Percentiles rank a stretch among this genome's conserved stretches.
Evolutionary conservation across 805 yeast genomes (phyloP).

Genomic region (Starmerella apicola): DNA sequence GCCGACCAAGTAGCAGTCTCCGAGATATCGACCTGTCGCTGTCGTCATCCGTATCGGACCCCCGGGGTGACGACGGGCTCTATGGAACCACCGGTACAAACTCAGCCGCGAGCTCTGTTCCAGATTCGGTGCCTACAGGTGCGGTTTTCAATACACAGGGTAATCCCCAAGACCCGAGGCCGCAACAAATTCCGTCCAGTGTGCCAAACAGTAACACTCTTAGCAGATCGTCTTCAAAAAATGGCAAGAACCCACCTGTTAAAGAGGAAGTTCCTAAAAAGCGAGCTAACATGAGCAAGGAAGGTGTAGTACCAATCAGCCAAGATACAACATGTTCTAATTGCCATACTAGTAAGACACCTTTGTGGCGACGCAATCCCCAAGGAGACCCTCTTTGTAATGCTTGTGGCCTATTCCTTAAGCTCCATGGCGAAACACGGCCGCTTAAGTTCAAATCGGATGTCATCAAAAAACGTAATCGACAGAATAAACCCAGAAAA

Average conservation of each 20-base stretch:
- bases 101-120: too few relatives aligned
- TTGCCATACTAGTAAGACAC: slow-evolving; percentile 87
- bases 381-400: slow-evolving; percentile 91
- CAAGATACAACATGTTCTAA: slow-evolving; percentile 48
- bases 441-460: slow-evolving; percentile 90
- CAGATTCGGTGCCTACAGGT: too few relatives aligned
- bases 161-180: too few relatives aligned
- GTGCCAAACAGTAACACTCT: too few relatives aligned
- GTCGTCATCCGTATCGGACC: too few relatives aligned
- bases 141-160: too few relatives aligned
- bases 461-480: slow-evolving; percentile 84
- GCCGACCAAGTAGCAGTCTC: too few relatives aligned
- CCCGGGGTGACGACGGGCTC: too few relatives aligned
- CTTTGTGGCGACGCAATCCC: slow-evolving; percentile 88
- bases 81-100: too few relatives aligned
- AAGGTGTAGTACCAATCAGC: not conserved
- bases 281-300: not conserved
- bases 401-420: slow-evolving; percentile 89
- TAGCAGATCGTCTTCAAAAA: too few relatives aligned
- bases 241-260: not conserved
- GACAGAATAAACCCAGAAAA: slow-evolving; percentile 29
- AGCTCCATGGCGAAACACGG: slow-evolving; percentile 87
- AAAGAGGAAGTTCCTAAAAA: not conserved
- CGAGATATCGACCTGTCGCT: too few relatives aligned
- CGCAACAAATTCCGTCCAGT: too few relatives aligned